Evolutionary conservation across 805 yeast species (phyloP), one percentile per base, ranked within the genome.

Genomic region (Saturnispora dispora): DNA sequence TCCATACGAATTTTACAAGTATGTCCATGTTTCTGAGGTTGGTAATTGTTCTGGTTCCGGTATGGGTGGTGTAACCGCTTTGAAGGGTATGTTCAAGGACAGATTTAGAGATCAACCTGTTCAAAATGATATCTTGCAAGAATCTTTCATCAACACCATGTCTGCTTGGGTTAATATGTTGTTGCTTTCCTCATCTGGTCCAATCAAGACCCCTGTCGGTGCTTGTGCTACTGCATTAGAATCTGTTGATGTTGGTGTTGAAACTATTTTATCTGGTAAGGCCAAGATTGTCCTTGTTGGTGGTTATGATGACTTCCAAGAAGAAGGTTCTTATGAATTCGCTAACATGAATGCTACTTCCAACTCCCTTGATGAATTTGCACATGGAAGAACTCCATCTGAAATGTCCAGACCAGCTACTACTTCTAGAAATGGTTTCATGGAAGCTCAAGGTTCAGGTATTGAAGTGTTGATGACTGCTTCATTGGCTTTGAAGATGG

Each of bases 391-490:
- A 76, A 88, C 97, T 48, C 98, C 99, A 60, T 77, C 84, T 53
- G 99, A 93, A 72, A 93, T 93, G 98, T 91, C 98, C 27, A 86
- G 99, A 74, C 99, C 99, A 52, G 79, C 97, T 51, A 90, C 99
- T 49, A 85, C 97, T 41, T 76, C 96, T 45, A 87, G 99, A 79
- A 78, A 84, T 61, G 99, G 99, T 62, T 93, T 93, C 77, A 93
- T 93, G 98, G 99, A 93, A 78, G 84, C 99, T 40, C 99, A 93
- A 74, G 99, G 99, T 78, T 81, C 98, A 50, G 99, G 99, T 82
- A 85, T 88, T 61, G 97, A 93, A 77, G 83, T 93, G 58, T 80
- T 93, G 58, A 93, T 93, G 99, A 79, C 82, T 59, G 99, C 97
- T 50, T 88, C 85, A 59, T 75, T 93, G 59, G 99, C 99, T 37